A percentile compares a stretch with the other conserved stretches of the same genome.
Evolutionary conservation across 352 stramenopile species (phyloP).

Genomic region (Poterioochromonas sp.): DNA sequence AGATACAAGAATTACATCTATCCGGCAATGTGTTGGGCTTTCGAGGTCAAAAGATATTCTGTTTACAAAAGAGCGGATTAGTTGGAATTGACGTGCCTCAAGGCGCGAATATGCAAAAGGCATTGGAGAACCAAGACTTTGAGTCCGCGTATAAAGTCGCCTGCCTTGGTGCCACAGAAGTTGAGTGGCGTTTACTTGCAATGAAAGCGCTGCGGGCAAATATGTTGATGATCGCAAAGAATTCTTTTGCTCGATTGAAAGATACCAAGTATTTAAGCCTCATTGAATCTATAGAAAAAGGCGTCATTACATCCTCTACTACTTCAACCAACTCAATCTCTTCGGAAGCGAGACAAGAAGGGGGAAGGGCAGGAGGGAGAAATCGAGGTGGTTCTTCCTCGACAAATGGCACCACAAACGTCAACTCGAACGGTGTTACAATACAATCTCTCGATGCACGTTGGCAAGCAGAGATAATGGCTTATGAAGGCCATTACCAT

Average conservation of each 20-base stretch:
- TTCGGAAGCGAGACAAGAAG: neutral
- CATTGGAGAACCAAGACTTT: slow-evolving; percentile 77
- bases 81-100: slow-evolving; percentile 79
- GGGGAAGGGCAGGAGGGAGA: neutral
- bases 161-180: slow-evolving; percentile 81
- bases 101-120: slow-evolving; percentile 68
- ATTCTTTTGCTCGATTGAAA: slow-evolving; percentile 31
- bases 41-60: slow-evolving; percentile 79
- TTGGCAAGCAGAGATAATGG: slow-evolving; percentile 77
- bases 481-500: slow-evolving; percentile 76
- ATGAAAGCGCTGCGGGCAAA: slow-evolving; percentile 50
- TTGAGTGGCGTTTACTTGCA: slow-evolving; percentile 25
- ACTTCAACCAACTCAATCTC: neutral
- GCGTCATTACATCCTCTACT: neutral
- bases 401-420: neutral
- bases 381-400: neutral
- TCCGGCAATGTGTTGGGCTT: slow-evolving; percentile 83
- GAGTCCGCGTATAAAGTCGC: slow-evolving; percentile 70
- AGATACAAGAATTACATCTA: slow-evolving; percentile 36
- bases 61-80: slow-evolving; percentile 66
- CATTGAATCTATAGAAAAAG: slow-evolving; percentile 13
- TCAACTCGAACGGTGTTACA: neutral
- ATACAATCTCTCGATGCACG: slow-evolving; percentile 41
- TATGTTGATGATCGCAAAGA: slow-evolving; percentile 58
- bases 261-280: slow-evolving; percentile 21